Evolutionary conservation across 371 early-diverging fungal species (phyloP), one percentile per base, ranked within the genome.

Genomic region (Catenaria anguillulae): DNA sequence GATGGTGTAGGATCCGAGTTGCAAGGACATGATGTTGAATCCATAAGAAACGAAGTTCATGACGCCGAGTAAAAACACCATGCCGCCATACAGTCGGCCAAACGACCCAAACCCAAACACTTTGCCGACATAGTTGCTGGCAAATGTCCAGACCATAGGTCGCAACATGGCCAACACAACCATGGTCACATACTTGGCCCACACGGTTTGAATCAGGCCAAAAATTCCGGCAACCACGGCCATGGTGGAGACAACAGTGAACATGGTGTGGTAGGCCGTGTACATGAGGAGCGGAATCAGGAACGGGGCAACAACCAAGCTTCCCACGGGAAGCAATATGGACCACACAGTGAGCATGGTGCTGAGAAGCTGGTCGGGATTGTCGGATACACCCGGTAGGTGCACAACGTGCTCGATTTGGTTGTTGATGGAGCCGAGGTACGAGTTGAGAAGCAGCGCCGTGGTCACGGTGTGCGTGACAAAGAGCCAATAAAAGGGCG

Each of bases 51-150:
- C 26, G 31, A 50, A 50, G 52, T 50, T 50, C 15, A 23, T 29
- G 29, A 24, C 26, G 2, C 52, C 52, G 8, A 50, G 29, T 1
- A 50, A 4, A 2, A 50, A 23, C 52, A 50, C 3, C 26, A 50
- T 26, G 21, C 15, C 26, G 29, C 52, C 52, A 4, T 50, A 50
- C 29, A 50, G 52, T 15, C 52, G 52, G 0, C 52, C 52, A 12
- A 50, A 50, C 52, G 52, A 50, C 31, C 52, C 52, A 23, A 50
- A 50, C 31, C 52, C 52, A 29, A 50, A 50, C 29, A 50, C 29
- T 29, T 50, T 50, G 15, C 52, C 52, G 52, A 50, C 23, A 29
- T 50, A 50, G 52, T 50, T 50, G 52, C 52, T 29, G 15, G 52
- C 52, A 15, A 50, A 13, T 13, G 52, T 50, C 52, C 52, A 50